Conservation (phyloP, 345 rosid genomes). For the Heritiera littoralis region DNA sequence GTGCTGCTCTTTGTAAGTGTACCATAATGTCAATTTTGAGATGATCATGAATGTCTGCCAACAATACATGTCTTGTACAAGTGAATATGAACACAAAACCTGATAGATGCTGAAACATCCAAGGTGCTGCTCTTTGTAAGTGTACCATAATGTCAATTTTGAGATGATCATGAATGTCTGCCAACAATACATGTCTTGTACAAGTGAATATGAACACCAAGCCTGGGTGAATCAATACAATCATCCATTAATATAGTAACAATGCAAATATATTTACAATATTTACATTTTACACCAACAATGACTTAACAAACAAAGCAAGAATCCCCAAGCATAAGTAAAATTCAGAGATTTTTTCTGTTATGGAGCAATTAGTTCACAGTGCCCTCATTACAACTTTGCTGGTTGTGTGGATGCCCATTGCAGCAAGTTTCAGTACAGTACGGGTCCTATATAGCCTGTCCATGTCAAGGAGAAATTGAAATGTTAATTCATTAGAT, state of each 20-base stretch:
- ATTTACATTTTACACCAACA: constrained; percentile 16
- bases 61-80: background rate
- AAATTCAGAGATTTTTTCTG: background rate
- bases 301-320: constrained; percentile 1
- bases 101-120: background rate
- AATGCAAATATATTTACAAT: constrained; percentile 10
- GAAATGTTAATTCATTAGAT: background rate
- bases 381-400: constrained; percentile 67
- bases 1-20: background rate
- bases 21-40: background rate
- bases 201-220: background rate
- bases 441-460: constrained; percentile 71
- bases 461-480: constrained; percentile 22
- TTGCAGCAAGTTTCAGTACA: constrained; percentile 66
- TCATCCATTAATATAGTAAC: background rate
- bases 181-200: background rate
- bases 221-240: background rate
- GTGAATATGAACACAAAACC: background rate
- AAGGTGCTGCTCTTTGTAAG: background rate
- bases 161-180: background rate
- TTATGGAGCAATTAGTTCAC: constrained; percentile 31
- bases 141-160: background rate
- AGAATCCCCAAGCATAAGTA: constrained; percentile 3
- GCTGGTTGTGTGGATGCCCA: constrained; percentile 66
- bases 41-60: background rate